phyloP scores from a whole-genome alignment of 2,329 filamentous ascomycete genomes.

The Diaporthe ilicicola region DNA sequence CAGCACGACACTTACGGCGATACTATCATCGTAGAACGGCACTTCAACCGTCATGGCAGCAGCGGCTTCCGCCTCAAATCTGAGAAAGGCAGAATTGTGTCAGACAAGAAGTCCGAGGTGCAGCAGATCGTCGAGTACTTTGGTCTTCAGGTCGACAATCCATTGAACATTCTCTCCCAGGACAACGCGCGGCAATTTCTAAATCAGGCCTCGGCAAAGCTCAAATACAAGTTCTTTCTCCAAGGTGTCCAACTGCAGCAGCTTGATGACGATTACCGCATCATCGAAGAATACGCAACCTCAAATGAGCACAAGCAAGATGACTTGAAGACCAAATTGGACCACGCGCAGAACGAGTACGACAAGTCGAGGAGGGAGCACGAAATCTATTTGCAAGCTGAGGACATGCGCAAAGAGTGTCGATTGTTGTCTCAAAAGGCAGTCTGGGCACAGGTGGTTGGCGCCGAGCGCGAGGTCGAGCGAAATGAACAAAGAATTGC shows the following conservation, averaged over 20 bases:
- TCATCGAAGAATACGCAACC: slow-evolving; percentile 82
- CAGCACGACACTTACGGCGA: slow-evolving; percentile 83
- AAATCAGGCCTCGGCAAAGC: slow-evolving; percentile 79
- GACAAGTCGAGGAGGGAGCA: slow-evolving; percentile 72
- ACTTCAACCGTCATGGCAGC: slow-evolving; percentile 78
- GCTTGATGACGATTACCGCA: slow-evolving; percentile 87
- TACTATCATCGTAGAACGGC: slow-evolving; percentile 88
- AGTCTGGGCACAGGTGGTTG: slow-evolving; percentile 87
- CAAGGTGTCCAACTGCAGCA: slow-evolving; percentile 94
- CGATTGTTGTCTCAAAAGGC: slow-evolving; percentile 70
- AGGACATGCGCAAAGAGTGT: slow-evolving; percentile 69
- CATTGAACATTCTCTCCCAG: slow-evolving; percentile 93
- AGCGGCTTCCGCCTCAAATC: slow-evolving; percentile 91
- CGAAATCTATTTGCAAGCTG: slow-evolving; percentile 71
- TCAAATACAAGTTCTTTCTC: slow-evolving; percentile 97
- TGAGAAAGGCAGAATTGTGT: slow-evolving; percentile 73
- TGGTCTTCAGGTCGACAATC: slow-evolving; percentile 93
- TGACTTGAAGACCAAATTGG: slow-evolving; percentile 70
- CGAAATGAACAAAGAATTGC: slow-evolving; percentile 47
- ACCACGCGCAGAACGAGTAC: slow-evolving; percentile 62
- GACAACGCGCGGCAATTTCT: slow-evolving; percentile 95
- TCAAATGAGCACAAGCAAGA: slow-evolving; percentile 71
- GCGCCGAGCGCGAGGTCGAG: slow-evolving; percentile 69
- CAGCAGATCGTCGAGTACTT: slow-evolving; percentile 95
- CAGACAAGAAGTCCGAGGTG: slow-evolving; percentile 84